A percentile compares a stretch with the other conserved stretches of the same genome.
These are phyloP conservation scores for Saccharomycopsis fermentans DNA, from an alignment of 805 yeast species.

Conservation along the genomic window DNA sequence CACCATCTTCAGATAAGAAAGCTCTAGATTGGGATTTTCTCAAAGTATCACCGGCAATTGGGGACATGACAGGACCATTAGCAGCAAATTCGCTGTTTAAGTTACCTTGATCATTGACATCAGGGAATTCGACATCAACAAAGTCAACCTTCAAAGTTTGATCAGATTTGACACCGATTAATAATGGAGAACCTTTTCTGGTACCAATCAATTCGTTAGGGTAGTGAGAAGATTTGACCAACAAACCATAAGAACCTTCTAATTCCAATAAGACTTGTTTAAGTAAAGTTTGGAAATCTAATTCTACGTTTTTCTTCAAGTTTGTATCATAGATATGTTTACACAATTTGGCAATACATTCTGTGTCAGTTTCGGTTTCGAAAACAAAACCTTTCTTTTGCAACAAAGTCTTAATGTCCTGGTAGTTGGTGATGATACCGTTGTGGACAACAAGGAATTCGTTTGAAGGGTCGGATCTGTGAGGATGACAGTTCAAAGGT, in stretches of 20 bases:
- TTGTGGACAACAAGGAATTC: conserved; percentile 93
- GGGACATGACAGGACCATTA: conserved; percentile 7
- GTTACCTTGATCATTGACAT: conserved; percentile 32
- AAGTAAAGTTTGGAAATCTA: conserved; percentile 86
- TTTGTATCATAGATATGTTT: conserved; percentile 81
- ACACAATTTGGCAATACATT: conserved; percentile 91
- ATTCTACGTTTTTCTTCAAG: conserved; percentile 57
- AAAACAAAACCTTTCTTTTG: conserved; percentile 69
- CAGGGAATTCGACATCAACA: conserved; percentile 96
- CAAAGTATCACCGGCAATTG: conserved; percentile 49
- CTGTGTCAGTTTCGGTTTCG: conserved; percentile 94
- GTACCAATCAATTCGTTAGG: conserved; percentile 96
- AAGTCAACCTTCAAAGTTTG: conserved; percentile 93
- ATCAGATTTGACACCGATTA: conserved; percentile 95
- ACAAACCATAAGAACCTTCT: conserved; percentile 95
- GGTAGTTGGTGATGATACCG: conserved; percentile 94
- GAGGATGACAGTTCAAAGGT: conserved; percentile 88
- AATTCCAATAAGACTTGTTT: conserved; percentile 86
- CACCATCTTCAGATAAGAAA: conserved; percentile 85
- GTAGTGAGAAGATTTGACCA: conserved; percentile 83
- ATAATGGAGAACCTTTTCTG: conserved; percentile 94
- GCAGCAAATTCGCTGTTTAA: neutral
- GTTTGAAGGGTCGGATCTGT: conserved; percentile 70
- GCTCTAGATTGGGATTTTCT: conserved; percentile 95
- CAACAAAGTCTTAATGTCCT: conserved; percentile 80